phyloP scores from a whole-genome alignment of 192 early-diverging fungal species.

The Anaeromyces robustus region DNA sequence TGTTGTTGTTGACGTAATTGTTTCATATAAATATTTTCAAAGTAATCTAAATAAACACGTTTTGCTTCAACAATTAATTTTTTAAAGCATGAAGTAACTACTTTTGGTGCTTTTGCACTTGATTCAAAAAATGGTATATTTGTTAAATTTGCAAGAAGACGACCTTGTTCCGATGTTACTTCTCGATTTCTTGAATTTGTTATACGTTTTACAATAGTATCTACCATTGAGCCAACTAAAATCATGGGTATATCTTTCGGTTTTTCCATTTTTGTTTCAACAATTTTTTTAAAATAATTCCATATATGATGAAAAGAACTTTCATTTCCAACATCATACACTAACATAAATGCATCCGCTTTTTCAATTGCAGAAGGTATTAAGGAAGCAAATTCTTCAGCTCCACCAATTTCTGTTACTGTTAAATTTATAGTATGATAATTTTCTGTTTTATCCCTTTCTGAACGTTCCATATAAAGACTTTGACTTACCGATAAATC shows the following conservation, averaged over 20 bases:
- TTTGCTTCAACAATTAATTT: not conserved
- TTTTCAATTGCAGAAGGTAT: not conserved
- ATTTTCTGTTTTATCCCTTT: not conserved
- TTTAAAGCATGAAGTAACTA: not conserved
- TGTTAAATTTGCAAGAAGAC: not conserved
- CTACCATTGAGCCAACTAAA: not conserved
- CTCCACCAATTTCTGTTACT: not conserved
- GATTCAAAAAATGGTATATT: not conserved
- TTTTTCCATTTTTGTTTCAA: not conserved
- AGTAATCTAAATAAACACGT: not conserved
- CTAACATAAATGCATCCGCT: not conserved
- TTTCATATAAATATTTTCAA: not conserved
- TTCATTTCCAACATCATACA: not conserved
- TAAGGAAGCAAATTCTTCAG: not conserved
- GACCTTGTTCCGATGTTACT: not conserved
- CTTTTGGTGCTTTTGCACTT: not conserved
- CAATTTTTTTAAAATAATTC: not conserved
- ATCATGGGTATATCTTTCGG: not conserved
- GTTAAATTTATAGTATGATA: not conserved
- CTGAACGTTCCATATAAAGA: not conserved
- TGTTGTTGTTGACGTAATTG: not conserved
- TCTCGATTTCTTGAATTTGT: not conserved
- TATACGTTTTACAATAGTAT: not conserved
- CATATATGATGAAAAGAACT: not conserved
- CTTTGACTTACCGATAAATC: not conserved